These are phyloP conservation scores for Mycotypha africana DNA, from an alignment of 371 early-diverging fungal species.

Conservation along the genomic window DNA sequence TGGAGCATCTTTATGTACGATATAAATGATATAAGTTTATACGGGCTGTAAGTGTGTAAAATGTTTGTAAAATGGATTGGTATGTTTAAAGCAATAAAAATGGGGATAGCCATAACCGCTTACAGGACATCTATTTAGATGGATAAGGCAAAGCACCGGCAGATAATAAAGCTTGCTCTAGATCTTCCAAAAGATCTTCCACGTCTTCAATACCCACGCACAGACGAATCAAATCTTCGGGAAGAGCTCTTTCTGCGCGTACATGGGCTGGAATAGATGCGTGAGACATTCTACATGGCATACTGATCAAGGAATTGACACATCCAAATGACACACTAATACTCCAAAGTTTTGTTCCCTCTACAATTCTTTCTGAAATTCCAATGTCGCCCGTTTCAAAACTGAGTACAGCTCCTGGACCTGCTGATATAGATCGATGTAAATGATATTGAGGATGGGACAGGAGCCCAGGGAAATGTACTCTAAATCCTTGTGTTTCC, in stretches of 20 bases:
- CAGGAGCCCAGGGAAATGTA: constrained; percentile 84
- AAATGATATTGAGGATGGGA: constrained; percentile 87
- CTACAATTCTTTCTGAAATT: constrained; percentile 79
- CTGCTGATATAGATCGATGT: constrained; percentile 71
- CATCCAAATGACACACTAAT: constrained; percentile 96
- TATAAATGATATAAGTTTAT: too few relatives aligned
- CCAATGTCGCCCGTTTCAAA: constrained; percentile 89
- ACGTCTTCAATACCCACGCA: constrained; percentile 97
- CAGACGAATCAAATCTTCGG: constrained; percentile 93
- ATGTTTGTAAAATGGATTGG: too few relatives aligned
- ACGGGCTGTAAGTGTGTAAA: too few relatives aligned
- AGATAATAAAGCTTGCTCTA: constrained; percentile 66
- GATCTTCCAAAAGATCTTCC: constrained; percentile 88
- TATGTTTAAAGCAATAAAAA: too few relatives aligned
- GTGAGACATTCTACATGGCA: constrained; percentile 98
- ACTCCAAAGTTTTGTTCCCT: constrained; percentile 79
- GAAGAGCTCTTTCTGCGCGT: constrained; percentile 78
- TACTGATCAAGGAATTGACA: constrained; percentile 94
- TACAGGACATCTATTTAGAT: too few relatives aligned
- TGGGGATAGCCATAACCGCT: too few relatives aligned
- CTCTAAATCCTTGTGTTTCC: constrained; percentile 71
- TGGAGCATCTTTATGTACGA: too few relatives aligned
- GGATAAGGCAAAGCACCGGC: constrained; percentile 60
- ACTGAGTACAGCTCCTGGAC: constrained; percentile 92
- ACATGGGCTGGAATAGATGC: constrained; percentile 91